Percentiles rank a stretch among this genome's conserved stretches.
These are phyloP conservation scores for Dothideomycetes sp. DNA, from an alignment of 2,329 filamentous ascomycete species.

Conservation along the genomic window DNA sequence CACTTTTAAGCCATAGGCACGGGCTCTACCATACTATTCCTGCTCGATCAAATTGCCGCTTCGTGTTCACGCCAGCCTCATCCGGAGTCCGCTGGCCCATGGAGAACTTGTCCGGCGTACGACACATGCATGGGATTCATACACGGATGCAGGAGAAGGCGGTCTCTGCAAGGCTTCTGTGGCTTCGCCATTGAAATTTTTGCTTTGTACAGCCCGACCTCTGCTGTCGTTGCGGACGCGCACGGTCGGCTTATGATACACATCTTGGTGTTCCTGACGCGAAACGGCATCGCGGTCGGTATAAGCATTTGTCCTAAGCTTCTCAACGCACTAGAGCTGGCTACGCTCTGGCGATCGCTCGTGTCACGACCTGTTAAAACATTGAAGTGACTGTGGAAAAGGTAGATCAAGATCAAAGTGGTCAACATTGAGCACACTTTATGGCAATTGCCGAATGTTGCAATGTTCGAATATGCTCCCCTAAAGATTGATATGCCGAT, in stretches of 20 bases:
- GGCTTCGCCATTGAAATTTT: background rate
- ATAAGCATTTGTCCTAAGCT: background rate
- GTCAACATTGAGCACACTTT: no score
- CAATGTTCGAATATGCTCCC: no score
- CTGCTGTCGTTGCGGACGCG: background rate
- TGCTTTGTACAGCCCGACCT: background rate
- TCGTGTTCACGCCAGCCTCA: background rate
- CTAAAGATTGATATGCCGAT: no score
- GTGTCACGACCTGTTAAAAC: no score
- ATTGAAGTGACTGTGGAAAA: no score
- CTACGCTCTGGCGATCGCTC: no score
- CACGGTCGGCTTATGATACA: background rate
- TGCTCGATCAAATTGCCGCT: no score
- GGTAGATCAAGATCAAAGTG: no score
- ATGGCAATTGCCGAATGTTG: no score
- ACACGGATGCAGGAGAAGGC: background rate
- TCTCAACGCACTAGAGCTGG: no score
- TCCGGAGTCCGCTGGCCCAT: background rate
- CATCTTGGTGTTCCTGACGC: background rate
- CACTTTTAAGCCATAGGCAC: no score
- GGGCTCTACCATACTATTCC: no score
- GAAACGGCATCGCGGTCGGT: background rate
- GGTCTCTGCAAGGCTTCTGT: background rate
- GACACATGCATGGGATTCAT: background rate
- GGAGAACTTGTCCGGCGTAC: background rate